A percentile compares a stretch with the other conserved stretches of the same genome.
These are phyloP conservation scores for Austroboletus novae-zelandiae DNA, from an alignment of 1,284 basidiomycete species.

Conservation along the genomic window DNA sequence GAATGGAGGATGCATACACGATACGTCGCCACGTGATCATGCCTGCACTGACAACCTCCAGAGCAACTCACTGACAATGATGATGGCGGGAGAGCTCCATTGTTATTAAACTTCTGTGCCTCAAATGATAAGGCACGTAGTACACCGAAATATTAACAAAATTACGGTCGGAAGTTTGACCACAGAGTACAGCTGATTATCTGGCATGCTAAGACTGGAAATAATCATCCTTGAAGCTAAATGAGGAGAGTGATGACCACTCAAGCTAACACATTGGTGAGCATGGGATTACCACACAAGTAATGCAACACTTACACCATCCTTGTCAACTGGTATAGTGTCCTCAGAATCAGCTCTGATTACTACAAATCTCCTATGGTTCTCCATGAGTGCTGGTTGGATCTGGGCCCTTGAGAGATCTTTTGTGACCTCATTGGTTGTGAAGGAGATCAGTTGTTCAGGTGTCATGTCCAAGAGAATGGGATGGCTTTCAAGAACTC, in stretches of 20 bases:
- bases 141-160: too few relatives aligned
- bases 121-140: too few relatives aligned
- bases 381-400: conserved; percentile 55
- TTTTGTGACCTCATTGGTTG: conserved; percentile 23
- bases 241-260: conserved; percentile 32
- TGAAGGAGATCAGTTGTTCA: conserved; percentile 17
- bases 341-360: conserved; percentile 40
- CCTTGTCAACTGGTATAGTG: conserved; percentile 24
- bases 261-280: conserved; percentile 35
- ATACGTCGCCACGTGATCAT: too few relatives aligned
- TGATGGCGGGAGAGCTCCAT: too few relatives aligned
- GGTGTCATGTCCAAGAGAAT: conserved; percentile 10
- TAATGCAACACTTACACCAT: conserved; percentile 33
- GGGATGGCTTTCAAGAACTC: conserved; percentile 9
- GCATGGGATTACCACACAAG: conserved; percentile 5
- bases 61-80: too few relatives aligned
- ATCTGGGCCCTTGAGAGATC: conserved; percentile 30
- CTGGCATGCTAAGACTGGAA: conserved; percentile 21
- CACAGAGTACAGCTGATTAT: neutral
- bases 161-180: too few relatives aligned
- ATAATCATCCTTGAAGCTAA: conserved; percentile 44
- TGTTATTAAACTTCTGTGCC: too few relatives aligned
- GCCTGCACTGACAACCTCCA: too few relatives aligned
- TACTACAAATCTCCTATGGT: conserved; percentile 61
- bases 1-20: too few relatives aligned